Base-by-base conservation (phyloP, 164 flowering plant genomes). In the Kalanchoe fedtschenkoi region DNA sequence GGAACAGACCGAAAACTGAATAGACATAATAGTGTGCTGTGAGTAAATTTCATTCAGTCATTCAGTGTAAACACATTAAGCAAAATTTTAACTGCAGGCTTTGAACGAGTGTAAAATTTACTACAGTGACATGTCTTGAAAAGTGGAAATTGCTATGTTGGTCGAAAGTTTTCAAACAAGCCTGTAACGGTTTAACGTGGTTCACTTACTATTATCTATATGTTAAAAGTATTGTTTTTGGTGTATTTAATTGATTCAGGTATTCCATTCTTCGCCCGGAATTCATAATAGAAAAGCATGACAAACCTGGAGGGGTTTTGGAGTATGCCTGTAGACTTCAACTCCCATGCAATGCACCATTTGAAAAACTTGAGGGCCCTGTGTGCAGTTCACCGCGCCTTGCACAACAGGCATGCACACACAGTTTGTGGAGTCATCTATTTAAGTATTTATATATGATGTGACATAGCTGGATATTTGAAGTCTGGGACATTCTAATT, bases 291-390 rank as follows among this genome's bases (percentile, higher is more conserved):
- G 88, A 79, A 73, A 70, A 73, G 64, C 97, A 91, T 81, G 97
- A 95, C 70, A 91, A 80, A 71, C 86, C 81, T 6, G 96, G 90
- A 34, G 83, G 91, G 57, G 72, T 88, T 22, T 71, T 81, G 22
- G 93, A 86, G 63, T 95, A 91, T 71, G 86, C 97, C 32, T 95
- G 99, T 85, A 89, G 78, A 81, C 93, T 95, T 79, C 97, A 95
- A 71, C 99, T 95, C 19, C 99, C 97, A 15, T 95, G 99, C 69
- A 91, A 95, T 81, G 99, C 99, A 54, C 95, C 99, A 60, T 91
- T 95, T 83, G 97, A 91, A 74, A 79, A 78, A 63, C 91, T 95
- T 33, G 99, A 87, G 75, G 99, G 99, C 71, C 97, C 97, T 69
- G 66, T 82, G 15, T 89, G 99, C 84, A 73, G 81, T 72, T 88